These are phyloP conservation scores for Tolypocladium cylindrosporum DNA, from an alignment of 2,329 filamentous ascomycete genomes.

Conservation along the genomic window DNA sequence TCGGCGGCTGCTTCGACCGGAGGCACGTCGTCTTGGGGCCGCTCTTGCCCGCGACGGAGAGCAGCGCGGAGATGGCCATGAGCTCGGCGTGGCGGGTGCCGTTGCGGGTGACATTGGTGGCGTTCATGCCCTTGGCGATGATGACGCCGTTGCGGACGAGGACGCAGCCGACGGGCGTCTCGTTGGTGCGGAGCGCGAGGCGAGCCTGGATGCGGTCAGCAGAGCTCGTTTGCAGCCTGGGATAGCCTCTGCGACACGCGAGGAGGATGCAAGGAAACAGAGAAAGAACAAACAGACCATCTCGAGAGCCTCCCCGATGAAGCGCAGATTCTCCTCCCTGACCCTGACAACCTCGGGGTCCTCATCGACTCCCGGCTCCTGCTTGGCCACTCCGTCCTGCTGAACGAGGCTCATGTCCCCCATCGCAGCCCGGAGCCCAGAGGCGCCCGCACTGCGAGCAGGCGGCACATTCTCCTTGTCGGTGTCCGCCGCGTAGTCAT, in stretches of 20 bases:
- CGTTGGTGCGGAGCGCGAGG: slow-evolving; percentile 72
- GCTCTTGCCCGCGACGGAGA: slow-evolving; percentile 28
- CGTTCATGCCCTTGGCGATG: slow-evolving; percentile 90
- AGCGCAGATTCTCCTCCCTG: slow-evolving; percentile 33
- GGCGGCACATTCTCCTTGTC: neutral
- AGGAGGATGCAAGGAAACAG: neutral
- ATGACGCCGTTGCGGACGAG: slow-evolving; percentile 71
- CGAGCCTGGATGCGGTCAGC: slow-evolving; percentile 51
- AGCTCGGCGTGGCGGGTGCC: slow-evolving; percentile 95
- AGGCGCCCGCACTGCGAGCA: neutral
- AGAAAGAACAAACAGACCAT: slow-evolving; percentile 51
- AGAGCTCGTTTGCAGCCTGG: neutral
- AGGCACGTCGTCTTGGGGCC: slow-evolving; percentile 21
- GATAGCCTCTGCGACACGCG: neutral
- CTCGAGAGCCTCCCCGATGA: slow-evolving; percentile 76
- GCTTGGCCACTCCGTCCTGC: neutral
- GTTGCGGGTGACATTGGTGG: slow-evolving; percentile 83
- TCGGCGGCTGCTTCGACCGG: slow-evolving; percentile 20
- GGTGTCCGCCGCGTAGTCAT: neutral
- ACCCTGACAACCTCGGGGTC: slow-evolving; percentile 21
- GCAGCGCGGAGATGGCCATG: slow-evolving; percentile 60
- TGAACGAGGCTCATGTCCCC: neutral
- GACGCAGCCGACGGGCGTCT: slow-evolving; percentile 95
- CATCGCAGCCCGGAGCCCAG: neutral
- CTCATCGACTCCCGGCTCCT: neutral